Evolutionary conservation across 495 filamentous ascomycete genomes (phyloP).

Genomic region (Penicillium silybi): DNA sequence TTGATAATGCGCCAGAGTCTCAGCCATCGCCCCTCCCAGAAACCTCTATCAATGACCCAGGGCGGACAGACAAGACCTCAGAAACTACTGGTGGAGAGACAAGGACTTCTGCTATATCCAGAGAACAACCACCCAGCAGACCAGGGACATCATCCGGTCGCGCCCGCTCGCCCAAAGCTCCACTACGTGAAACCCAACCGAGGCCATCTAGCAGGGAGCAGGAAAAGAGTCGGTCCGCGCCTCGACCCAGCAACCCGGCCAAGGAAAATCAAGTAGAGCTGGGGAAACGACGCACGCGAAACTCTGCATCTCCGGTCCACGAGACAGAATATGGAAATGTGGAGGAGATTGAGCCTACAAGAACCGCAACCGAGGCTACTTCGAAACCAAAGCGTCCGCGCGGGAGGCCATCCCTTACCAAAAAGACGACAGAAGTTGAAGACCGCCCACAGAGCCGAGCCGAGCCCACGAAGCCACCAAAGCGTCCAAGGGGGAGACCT

Average conservation of each 20-base stretch:
- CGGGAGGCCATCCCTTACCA: conserved; percentile 7
- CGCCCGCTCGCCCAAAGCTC: conserved; percentile 4
- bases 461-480: not conserved
- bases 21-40: not conserved
- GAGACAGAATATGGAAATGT: not conserved
- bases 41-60: not conserved
- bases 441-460: not conserved
- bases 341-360: not conserved
- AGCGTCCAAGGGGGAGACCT: too few species aligned
- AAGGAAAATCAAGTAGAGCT: not conserved
- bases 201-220: conserved; percentile 9
- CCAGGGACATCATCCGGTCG: not conserved
- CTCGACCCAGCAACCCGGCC: not conserved
- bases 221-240: conserved; percentile 17
- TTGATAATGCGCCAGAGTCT: not conserved
- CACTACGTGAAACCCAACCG: conserved; percentile 5
- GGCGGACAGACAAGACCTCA: not conserved
- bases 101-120: not conserved
- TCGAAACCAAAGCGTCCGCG: conserved; percentile 8
- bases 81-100: not conserved
- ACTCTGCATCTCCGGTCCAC: not conserved
- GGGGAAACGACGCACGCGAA: not conserved
- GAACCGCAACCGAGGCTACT: not conserved
- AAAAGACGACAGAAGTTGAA: not conserved
- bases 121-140: not conserved